phyloP scores from a whole-genome alignment of 179 eudicot genomes.

The Gypsophila paniculata region DNA sequence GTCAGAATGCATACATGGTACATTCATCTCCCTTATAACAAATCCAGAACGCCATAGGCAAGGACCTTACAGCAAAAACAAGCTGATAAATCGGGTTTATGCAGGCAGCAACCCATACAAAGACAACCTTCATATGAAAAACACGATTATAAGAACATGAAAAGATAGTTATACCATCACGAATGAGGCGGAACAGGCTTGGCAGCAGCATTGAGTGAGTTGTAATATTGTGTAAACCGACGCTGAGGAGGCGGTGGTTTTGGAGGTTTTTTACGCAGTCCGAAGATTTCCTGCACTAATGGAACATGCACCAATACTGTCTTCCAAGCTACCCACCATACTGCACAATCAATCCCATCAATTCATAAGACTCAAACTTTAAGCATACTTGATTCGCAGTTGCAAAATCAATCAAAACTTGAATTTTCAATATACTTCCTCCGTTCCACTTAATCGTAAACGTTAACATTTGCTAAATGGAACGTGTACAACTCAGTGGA shows the following conservation, averaged over 20 bases:
- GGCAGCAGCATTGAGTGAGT: slow-evolving; percentile 23
- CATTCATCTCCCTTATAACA: too few relatives aligned
- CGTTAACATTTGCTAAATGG: too few relatives aligned
- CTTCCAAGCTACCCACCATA: slow-evolving; percentile 83
- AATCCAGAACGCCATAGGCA: neutral
- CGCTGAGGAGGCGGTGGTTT: slow-evolving; percentile 48
- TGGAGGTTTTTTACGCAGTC: slow-evolving; percentile 54
- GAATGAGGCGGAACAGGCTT: slow-evolving; percentile 16
- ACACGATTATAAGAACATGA: neutral
- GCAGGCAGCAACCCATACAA: neutral
- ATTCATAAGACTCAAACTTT: neutral
- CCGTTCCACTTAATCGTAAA: too few relatives aligned
- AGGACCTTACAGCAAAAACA: neutral
- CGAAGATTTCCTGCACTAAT: slow-evolving; percentile 74
- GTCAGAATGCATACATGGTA: too few relatives aligned
- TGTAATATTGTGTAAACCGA: slow-evolving; percentile 42
- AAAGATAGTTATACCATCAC: slow-evolving; percentile 19
- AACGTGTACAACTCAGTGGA: too few relatives aligned
- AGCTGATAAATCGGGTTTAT: neutral
- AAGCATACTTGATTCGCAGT: neutral
- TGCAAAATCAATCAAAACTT: neutral
- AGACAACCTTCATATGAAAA: neutral
- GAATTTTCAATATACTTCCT: too few relatives aligned
- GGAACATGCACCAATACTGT: slow-evolving; percentile 81
- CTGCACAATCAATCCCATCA: slow-evolving; percentile 29